phyloP scores from a whole-genome alignment of 108 stramenopile species.

The Aurantiochytrium sp. region DNA sequence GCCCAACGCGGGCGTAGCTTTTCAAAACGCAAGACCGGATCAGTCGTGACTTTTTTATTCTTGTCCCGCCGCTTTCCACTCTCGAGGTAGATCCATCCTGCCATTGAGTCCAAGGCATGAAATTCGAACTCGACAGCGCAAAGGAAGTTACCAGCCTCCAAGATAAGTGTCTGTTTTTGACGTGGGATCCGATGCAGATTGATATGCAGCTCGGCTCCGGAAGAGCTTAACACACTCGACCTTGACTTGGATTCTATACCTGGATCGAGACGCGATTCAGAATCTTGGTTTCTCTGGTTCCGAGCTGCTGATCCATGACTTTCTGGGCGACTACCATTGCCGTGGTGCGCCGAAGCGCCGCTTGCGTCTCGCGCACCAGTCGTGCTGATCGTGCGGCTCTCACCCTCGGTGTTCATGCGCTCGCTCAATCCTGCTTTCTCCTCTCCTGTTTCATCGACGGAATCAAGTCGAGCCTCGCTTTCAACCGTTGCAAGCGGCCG shows the following conservation, averaged over 20 bases:
- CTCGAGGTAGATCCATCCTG: neutral
- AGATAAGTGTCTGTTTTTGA: neutral
- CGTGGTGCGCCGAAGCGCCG: no score
- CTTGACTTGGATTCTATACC: neutral
- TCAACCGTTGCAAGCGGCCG: no score
- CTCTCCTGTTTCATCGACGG: no score
- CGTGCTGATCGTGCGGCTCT: no score
- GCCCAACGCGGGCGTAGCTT: neutral
- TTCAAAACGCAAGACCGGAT: neutral
- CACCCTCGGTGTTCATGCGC: no score
- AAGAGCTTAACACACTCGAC: neutral
- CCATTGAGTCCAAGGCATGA: neutral
- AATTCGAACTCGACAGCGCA: neutral
- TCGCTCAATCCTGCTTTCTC: no score
- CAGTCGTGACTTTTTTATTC: neutral
- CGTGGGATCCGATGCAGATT: neutral
- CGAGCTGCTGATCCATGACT: no score
- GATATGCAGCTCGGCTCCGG: neutral
- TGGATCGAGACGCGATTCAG: no score
- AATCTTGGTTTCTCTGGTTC: no score
- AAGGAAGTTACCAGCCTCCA: neutral
- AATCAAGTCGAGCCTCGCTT: no score
- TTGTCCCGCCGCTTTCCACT: neutral
- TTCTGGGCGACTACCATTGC: no score
- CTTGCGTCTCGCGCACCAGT: no score